Evolutionary conservation across 768 basidiomycete species (phyloP).

Genomic region (Amylocystis lapponica): DNA sequence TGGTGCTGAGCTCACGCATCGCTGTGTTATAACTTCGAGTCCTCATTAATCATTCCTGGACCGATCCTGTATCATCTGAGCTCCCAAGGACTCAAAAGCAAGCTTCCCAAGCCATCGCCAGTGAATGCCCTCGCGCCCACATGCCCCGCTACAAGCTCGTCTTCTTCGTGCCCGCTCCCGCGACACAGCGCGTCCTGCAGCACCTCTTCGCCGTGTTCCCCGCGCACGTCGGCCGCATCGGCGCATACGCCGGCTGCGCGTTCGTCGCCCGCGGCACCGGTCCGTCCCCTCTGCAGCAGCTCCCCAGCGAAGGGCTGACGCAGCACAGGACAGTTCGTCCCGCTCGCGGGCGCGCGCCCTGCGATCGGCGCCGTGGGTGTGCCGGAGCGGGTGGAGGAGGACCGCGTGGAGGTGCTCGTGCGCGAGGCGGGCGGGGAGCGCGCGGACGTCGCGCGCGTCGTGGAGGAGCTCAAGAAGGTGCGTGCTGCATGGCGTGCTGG

Average conservation of each 20-base stretch:
- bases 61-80: neutral
- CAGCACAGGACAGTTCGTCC: slow-evolving; percentile 40
- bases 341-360: slow-evolving; percentile 37
- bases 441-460: slow-evolving; percentile 32
- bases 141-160: slow-evolving; percentile 43
- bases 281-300: slow-evolving; percentile 12
- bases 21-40: too few relatives aligned
- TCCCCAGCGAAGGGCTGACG: neutral
- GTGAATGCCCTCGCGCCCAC: neutral
- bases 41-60: neutral
- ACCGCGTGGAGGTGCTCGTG: slow-evolving; percentile 49
- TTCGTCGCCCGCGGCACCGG: slow-evolving; percentile 50
- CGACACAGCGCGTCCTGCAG: slow-evolving; percentile 36
- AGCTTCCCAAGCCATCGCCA: neutral
- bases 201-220: slow-evolving; percentile 43
- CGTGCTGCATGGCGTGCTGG: slow-evolving; percentile 10
- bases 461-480: slow-evolving; percentile 43
- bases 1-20: neutral
- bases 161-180: slow-evolving; percentile 42
- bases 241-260: slow-evolving; percentile 48
- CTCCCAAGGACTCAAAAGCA: neutral
- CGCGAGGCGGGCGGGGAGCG: slow-evolving; percentile 24
- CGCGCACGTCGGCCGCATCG: slow-evolving; percentile 43
- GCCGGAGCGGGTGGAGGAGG: slow-evolving; percentile 46
- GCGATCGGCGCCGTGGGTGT: slow-evolving; percentile 37